Percentiles rank a stretch among this genome's conserved stretches.
Conservation (phyloP, 768 basidiomycete genomes). For the Suillus americanus region DNA sequence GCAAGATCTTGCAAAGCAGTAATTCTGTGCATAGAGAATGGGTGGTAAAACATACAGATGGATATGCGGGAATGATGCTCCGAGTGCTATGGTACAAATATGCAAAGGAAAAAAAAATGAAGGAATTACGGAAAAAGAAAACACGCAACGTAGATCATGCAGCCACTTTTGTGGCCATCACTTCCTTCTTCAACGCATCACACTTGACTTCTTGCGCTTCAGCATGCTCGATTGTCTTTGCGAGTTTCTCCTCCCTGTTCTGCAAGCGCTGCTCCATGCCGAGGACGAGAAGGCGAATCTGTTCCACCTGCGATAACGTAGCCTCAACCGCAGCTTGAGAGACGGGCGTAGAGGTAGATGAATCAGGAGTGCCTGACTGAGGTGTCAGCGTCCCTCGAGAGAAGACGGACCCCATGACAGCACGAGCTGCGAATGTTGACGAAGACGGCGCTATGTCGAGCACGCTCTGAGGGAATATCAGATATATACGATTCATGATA, state of each 20-base stretch:
- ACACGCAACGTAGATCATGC: slow-evolving; percentile 12
- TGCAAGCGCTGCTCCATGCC: slow-evolving; percentile 78
- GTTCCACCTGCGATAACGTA: slow-evolving; percentile 62
- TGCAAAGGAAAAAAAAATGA: not conserved
- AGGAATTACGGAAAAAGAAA: not conserved
- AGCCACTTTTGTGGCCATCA: slow-evolving; percentile 23
- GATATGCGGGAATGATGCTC: slow-evolving; percentile 1
- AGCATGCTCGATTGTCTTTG: slow-evolving; percentile 59
- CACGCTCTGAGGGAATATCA: slow-evolving; percentile 18
- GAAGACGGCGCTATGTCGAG: slow-evolving; percentile 38
- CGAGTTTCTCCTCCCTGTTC: slow-evolving; percentile 58
- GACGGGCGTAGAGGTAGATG: slow-evolving; percentile 13
- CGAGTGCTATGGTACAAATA: slow-evolving; percentile 1
- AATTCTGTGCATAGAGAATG: not conserved
- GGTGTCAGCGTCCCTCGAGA: slow-evolving; percentile 19
- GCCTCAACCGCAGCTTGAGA: slow-evolving; percentile 35
- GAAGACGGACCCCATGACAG: slow-evolving; percentile 27
- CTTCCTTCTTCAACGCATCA: slow-evolving; percentile 47
- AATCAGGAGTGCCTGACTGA: slow-evolving; percentile 12
- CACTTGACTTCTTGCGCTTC: slow-evolving; percentile 57
- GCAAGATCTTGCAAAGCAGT: not conserved
- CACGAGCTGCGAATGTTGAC: slow-evolving; percentile 28
- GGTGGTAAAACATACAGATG: slow-evolving; percentile 5
- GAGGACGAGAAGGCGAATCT: slow-evolving; percentile 63
- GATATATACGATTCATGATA: not conserved